phyloP scores from a whole-genome alignment of 768 basidiomycete species.

The Termitomyces sp. region DNA sequence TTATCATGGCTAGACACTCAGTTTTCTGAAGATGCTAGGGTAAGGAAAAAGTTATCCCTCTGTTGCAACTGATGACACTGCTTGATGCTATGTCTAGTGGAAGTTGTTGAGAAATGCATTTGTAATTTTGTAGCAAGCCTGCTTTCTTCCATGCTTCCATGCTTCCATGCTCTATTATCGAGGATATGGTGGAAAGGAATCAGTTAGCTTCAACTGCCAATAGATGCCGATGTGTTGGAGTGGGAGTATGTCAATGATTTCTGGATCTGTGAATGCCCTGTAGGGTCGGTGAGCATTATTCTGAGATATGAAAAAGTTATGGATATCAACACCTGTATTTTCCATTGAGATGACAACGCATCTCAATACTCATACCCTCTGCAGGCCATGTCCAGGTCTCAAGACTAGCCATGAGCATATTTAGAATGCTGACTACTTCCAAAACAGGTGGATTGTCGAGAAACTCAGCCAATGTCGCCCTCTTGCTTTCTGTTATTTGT shows the following conservation, averaged over 20 bases:
- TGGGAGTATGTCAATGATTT: constrained; percentile 41
- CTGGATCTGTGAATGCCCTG: constrained; percentile 46
- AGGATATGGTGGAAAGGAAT: constrained; percentile 25
- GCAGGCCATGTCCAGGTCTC: constrained; percentile 42
- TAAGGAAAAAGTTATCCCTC: constrained; percentile 30
- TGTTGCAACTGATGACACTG: constrained; percentile 21
- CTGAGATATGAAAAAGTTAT: background rate
- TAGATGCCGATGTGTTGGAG: constrained; percentile 40
- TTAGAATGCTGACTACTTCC: constrained; percentile 40
- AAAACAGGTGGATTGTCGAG: constrained; percentile 33
- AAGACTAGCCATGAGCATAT: constrained; percentile 39
- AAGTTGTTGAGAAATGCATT: constrained; percentile 20
- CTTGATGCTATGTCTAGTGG: constrained; percentile 18
- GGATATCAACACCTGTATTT: constrained; percentile 35
- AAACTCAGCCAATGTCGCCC: constrained; percentile 37
- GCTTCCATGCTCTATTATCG: constrained; percentile 34
- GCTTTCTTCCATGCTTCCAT: no score
- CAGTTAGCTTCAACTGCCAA: constrained; percentile 38
- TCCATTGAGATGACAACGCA: constrained; percentile 44
- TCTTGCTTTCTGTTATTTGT: constrained; percentile 38
- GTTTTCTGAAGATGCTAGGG: no score
- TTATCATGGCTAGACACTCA: no score
- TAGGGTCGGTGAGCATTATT: background rate
- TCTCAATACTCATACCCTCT: constrained; percentile 38
- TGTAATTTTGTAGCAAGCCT: no score